Conservation (phyloP, 2,329 filamentous ascomycete genomes). For the Arthrobotrys iridis region DNA sequence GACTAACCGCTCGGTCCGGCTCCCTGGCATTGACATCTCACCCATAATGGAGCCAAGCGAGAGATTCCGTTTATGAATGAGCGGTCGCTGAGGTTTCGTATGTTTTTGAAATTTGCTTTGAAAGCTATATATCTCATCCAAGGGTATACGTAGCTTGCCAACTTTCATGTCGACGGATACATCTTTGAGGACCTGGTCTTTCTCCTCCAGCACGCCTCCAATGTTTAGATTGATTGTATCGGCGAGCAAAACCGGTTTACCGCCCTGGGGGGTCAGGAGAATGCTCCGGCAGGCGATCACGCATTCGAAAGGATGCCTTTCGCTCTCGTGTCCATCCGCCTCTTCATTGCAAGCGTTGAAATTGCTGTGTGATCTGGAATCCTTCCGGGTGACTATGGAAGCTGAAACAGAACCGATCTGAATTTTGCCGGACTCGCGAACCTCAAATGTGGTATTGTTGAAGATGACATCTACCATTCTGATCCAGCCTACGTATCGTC, state of each 20-base stretch:
- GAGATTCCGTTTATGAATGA: conserved; percentile 59
- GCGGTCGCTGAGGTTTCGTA: conserved; percentile 17
- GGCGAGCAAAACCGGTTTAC: conserved; percentile 83
- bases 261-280: conserved; percentile 83
- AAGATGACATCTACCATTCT: conserved; percentile 88
- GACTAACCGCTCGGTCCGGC: conserved; percentile 74
- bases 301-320: conserved; percentile 87
- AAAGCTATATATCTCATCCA: conserved; percentile 75
- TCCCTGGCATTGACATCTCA: conserved; percentile 76
- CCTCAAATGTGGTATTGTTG: conserved; percentile 77
- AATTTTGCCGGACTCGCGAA: conserved; percentile 83
- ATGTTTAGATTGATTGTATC: conserved; percentile 90
- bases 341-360: conserved; percentile 80
- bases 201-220: conserved; percentile 87
- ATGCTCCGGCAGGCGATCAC: conserved; percentile 86
- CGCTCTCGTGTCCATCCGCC: neutral
- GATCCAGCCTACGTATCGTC: conserved; percentile 87
- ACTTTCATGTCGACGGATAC: conserved; percentile 90
- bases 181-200: conserved; percentile 86
- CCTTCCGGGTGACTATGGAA: conserved; percentile 87
- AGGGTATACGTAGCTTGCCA: conserved; percentile 87
- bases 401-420: conserved; percentile 86
- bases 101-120: conserved; percentile 65
- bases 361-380: conserved; percentile 87
- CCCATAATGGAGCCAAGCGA: conserved; percentile 78